A percentile compares a stretch with the other conserved stretches of the same genome.
Evolutionary conservation across 2,329 filamentous ascomycete genomes (phyloP).

Genomic region (Myotisia sp.): DNA sequence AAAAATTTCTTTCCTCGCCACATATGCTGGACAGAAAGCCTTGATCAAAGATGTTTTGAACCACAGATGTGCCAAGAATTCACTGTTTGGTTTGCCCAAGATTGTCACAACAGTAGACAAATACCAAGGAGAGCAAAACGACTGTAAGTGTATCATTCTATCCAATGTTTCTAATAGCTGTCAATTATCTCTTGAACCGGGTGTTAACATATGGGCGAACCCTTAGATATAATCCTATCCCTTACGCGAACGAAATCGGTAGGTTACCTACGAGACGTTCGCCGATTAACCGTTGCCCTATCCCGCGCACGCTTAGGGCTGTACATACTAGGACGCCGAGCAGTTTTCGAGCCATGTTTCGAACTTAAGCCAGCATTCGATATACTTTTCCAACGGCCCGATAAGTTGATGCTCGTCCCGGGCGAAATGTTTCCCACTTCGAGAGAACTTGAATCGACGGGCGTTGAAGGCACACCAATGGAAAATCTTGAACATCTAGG

Average conservation of each 20-base stretch:
- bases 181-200: constrained; percentile 2
- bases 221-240: constrained; percentile 74
- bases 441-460: constrained; percentile 30
- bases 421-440: constrained; percentile 72
- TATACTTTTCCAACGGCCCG: constrained; percentile 58
- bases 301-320: constrained; percentile 83
- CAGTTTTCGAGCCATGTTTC: constrained; percentile 76
- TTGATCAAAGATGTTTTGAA: constrained; percentile 74
- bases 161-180: not conserved
- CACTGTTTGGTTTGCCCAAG: constrained; percentile 76
- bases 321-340: constrained; percentile 77
- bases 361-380: constrained; percentile 82
- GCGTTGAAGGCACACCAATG: constrained; percentile 52
- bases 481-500: constrained; percentile 86
- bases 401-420: constrained; percentile 66
- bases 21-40: constrained; percentile 83
- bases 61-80: constrained; percentile 69
- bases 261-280: constrained; percentile 84
- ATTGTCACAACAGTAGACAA: constrained; percentile 93
- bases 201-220: not conserved
- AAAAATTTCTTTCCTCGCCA: constrained; percentile 77
- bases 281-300: constrained; percentile 83
- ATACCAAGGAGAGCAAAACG: constrained; percentile 98
- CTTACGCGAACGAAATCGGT: constrained; percentile 77
- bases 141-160: constrained; percentile 45